phyloP scores from a whole-genome alignment of 148 eudicot genomes.

The Cornus kousa region DNA sequence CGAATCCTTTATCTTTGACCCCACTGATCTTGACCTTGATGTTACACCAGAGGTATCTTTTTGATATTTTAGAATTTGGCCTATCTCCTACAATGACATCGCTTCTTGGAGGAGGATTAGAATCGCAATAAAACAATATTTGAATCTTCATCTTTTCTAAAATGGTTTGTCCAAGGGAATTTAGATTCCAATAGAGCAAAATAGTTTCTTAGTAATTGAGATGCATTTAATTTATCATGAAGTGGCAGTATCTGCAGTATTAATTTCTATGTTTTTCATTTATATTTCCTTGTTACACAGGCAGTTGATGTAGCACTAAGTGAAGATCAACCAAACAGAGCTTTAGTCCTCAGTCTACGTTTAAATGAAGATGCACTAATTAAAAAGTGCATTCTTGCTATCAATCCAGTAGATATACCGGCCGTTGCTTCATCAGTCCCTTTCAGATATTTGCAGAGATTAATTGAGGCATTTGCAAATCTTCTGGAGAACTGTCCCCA shows the following conservation, averaged over 20 bases:
- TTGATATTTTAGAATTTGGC: no score
- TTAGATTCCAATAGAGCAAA: background rate
- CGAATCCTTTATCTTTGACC: constrained; percentile 90
- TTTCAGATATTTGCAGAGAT: constrained; percentile 71
- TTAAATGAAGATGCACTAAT: constrained; percentile 77
- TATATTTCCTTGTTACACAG: constrained; percentile 36
- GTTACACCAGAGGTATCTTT: constrained; percentile 82
- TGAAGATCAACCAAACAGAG: constrained; percentile 76
- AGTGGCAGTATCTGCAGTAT: background rate
- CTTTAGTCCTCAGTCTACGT: constrained; percentile 82
- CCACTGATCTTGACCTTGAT: constrained; percentile 94
- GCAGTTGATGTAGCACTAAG: constrained; percentile 81
- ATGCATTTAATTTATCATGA: background rate
- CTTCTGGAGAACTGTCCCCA: constrained; percentile 81
- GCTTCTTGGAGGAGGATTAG: background rate
- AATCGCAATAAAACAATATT: background rate
- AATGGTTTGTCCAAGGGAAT: no score
- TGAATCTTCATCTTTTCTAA: background rate
- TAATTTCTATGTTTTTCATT: background rate
- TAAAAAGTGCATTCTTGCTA: constrained; percentile 69
- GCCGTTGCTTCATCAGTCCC: constrained; percentile 80
- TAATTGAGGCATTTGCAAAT: constrained; percentile 78
- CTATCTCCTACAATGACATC: no score
- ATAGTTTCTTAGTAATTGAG: background rate
- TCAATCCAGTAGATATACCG: constrained; percentile 69